These are phyloP conservation scores for Pythium coloratum DNA, from an alignment of 352 stramenopile genomes.

Conservation along the genomic window DNA sequence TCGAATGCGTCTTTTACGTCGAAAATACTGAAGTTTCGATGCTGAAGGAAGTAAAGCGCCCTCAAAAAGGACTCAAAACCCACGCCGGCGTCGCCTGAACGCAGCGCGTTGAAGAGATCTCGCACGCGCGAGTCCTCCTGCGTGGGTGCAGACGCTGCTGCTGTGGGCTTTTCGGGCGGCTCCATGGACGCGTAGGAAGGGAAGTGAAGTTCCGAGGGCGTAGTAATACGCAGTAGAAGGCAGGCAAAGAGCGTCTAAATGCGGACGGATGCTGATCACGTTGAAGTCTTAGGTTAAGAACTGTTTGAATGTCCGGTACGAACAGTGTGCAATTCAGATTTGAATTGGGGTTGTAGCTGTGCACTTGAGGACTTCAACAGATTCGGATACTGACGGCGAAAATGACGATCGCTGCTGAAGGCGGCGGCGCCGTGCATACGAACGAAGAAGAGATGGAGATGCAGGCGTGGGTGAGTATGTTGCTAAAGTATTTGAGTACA, in stretches of 20 bases:
- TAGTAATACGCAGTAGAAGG: neutral
- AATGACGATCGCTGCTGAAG: conserved; percentile 3
- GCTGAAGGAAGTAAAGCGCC: conserved; percentile 67
- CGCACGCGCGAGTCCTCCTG: conserved; percentile 42
- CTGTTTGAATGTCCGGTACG: neutral
- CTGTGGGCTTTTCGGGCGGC: neutral
- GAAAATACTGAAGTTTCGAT: conserved; percentile 59
- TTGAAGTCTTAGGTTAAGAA: conserved; percentile 17
- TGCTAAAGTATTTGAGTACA: neutral
- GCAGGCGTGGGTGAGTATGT: conserved; percentile 21
- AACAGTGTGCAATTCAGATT: conserved; percentile 21
- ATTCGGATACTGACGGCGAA: neutral
- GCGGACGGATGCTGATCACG: neutral
- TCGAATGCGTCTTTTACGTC: conserved; percentile 65
- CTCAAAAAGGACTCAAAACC: conserved; percentile 46
- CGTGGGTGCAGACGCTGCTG: conserved; percentile 16
- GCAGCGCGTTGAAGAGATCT: conserved; percentile 54
- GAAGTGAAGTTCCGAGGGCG: neutral
- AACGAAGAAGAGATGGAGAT: conserved; percentile 27
- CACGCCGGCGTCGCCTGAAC: conserved; percentile 51
- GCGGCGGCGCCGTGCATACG: neutral
- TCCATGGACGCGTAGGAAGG: neutral
- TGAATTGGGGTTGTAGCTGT: conserved; percentile 9
- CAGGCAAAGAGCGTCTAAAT: neutral
- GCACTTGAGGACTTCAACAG: conserved; percentile 16